Evolutionary conservation across 106 monocot genomes (phyloP).

Genomic region (Allium sativum): DNA sequence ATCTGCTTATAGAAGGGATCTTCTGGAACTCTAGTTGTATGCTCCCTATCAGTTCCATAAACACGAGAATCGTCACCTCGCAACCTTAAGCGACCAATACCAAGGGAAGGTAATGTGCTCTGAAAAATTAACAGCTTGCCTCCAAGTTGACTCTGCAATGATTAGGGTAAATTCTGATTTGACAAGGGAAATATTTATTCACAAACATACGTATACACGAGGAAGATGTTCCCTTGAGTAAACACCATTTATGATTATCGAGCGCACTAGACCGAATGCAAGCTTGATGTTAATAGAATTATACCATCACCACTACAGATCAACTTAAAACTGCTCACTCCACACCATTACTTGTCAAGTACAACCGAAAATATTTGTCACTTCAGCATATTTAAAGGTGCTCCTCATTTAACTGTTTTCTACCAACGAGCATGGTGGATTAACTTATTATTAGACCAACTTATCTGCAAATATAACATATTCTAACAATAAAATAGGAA

Average conservation of each 20-base stretch:
- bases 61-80: slow-evolving; percentile 87
- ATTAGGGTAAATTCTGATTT: background rate
- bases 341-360: no score
- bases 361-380: no score
- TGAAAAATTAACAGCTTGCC: slow-evolving; percentile 88
- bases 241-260: background rate
- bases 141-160: slow-evolving; percentile 82
- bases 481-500: no score
- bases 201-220: background rate
- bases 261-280: no score
- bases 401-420: no score
- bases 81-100: slow-evolving; percentile 73
- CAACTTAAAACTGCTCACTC: no score
- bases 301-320: no score
- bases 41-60: slow-evolving; percentile 92
- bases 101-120: slow-evolving; percentile 86
- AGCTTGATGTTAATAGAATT: no score
- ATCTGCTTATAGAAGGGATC: slow-evolving; percentile 98
- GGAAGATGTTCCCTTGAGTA: background rate
- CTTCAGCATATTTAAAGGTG: no score
- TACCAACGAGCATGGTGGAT: no score
- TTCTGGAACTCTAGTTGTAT: slow-evolving; percentile 67
- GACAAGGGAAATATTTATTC: background rate
- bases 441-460: no score
- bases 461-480: no score